Evolutionary conservation across 352 stramenopile genomes (phyloP), one percentile per base, ranked within the genome.

Genomic region (Phytopythium aichiense): DNA sequence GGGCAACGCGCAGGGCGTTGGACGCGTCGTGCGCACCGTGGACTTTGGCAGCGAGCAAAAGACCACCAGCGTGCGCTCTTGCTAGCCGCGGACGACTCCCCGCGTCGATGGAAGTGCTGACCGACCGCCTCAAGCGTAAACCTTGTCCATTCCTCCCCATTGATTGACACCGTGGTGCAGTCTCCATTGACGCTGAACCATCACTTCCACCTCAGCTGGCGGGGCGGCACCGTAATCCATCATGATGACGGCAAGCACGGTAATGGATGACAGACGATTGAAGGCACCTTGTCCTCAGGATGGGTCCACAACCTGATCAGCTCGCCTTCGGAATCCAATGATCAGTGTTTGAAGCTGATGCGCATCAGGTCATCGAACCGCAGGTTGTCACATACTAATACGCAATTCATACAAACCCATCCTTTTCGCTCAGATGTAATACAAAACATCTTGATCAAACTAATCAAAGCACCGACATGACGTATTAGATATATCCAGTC

Each of bases 1-100:
- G 62, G 74, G 70, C 43, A 76, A 64, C 15, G 83, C 84, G 7
- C 84, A 92, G 60, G 85, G 79, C 0, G 85, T 91, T 5, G 85
- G 85, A 11, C 77, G 79, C 15, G 79, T 94, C 2, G 73, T 94
- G 30, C 72, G 82, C 22, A 65, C 79, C 22, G 73, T 87, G 57
- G 66, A 70, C 65, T 76, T 86, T 16, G 65, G 63, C 31, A 51
- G 67, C 2, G 68, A 87, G 35, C 73, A 74, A n/a, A 56, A 63
- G 55, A 59, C 64, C 16, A 66, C 78, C 35, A 79, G 60, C 38
- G 80, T 89, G 13, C 55, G 77, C 50, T 87, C 76, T 11, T 87
- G 65, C 58, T 88, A 38, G 8, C 13, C 4, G 1, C 25, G 23
- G 12, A 28, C 42, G 42, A 48, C 35, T n/a, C 35, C 13, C 35